Evolutionary conservation across 2,329 filamentous ascomycete genomes (phyloP).

Genomic region (Beauveria sp.): DNA sequence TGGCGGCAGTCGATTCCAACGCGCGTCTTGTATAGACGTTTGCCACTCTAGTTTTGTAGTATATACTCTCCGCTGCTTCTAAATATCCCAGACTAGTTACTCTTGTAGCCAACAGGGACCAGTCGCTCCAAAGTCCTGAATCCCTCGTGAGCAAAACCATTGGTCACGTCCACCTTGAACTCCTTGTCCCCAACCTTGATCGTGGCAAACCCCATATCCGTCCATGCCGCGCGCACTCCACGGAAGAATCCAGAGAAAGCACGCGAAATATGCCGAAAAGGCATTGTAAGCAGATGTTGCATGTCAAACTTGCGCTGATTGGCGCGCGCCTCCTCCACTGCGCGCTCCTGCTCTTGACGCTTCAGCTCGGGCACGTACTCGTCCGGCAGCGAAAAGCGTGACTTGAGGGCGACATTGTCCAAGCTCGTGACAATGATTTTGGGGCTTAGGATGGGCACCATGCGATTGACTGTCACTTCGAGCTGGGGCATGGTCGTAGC

Average conservation of each 20-base stretch:
- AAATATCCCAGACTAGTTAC: not conserved
- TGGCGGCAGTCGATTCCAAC: not conserved
- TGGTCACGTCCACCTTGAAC: conserved; percentile 52
- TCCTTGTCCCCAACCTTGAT: conserved; percentile 38
- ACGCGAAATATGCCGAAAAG: conserved; percentile 43
- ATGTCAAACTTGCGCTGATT: conserved; percentile 43
- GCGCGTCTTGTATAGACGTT: not conserved
- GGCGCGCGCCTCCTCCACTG: conserved; percentile 30
- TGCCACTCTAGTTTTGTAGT: not conserved
- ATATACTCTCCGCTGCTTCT: not conserved
- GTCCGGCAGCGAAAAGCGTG: conserved; percentile 31
- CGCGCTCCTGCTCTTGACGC: conserved; percentile 23
- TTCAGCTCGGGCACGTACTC: conserved; percentile 29
- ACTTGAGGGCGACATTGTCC: conserved; percentile 27
- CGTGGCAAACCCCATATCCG: conserved; percentile 48
- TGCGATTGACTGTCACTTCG: conserved; percentile 44
- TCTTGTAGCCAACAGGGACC: conserved; percentile 26
- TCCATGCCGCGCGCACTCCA: conserved; percentile 43
- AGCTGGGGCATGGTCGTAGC: conserved; percentile 33
- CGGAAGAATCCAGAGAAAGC: conserved; percentile 34
- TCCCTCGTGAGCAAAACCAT: conserved; percentile 51
- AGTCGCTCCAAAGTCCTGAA: conserved; percentile 52
- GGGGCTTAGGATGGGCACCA: conserved; percentile 39
- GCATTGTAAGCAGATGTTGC: conserved; percentile 48
- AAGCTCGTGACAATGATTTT: conserved; percentile 33